Evolutionary conservation across 208 protist genomes (phyloP), one percentile per base, ranked within the genome.

Genomic region (Trypanosoma lewisi): DNA sequence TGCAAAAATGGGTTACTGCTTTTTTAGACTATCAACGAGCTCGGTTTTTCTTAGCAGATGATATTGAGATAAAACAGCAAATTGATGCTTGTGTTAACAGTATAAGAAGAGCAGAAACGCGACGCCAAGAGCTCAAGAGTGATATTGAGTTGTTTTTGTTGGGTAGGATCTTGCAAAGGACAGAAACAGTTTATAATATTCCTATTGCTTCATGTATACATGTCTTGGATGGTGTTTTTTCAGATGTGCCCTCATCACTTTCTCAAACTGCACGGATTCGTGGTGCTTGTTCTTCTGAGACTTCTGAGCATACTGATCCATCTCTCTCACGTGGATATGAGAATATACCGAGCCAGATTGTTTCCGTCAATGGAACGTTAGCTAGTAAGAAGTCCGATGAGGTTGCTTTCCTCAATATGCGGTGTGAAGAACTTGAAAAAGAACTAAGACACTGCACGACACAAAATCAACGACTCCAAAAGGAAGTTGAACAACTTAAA

Each of bases 1-100:
- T 86, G 52, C 68, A 86, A 54, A 77, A 87, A 33, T 87, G 76
- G 76, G 56, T 87, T 44, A 81, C 77, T 9, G 73, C 80, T n/a
- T 68, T 78, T n/a, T 64, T 83, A 47, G 77, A 83, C 33, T 77
- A 74, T 55, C 77, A 87, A 39, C 55, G 66, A 4, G 56, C 65
- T 3, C 65, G 58, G 27, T 80, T 75, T 60, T 70, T 76, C 49
- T 52, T 65, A 34, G 67, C 70, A 36, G 62, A 70, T 27, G 48
- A 65, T 31, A 52, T 65, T 33, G 73, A 77, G 58, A 39, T 78
- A 23, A 70, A 73, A 67, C 76, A 77, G 17, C 75, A 82, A 69
- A 63, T 77, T 3, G 53, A 67, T 48, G 53, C 47, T 21, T 81
- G 67, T 33, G 55, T 74, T 17, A 66, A 65, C 31, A 57, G 53